Evolutionary conservation across 208 protist genomes (phyloP).

Genomic region (Strigomonas culicis): DNA sequence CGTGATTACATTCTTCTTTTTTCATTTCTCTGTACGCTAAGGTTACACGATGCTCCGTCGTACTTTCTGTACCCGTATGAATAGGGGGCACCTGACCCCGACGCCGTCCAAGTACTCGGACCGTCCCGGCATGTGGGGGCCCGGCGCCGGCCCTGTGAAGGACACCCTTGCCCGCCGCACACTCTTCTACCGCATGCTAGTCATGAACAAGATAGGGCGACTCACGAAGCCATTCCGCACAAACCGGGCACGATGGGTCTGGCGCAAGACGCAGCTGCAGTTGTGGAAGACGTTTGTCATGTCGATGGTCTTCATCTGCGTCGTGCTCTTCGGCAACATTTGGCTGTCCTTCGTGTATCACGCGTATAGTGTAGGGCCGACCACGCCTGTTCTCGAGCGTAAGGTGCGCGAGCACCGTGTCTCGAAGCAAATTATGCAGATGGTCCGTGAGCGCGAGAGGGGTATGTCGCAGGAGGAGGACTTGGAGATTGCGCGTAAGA

Average conservation of each 20-base stretch:
- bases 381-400: slow-evolving; percentile 84
- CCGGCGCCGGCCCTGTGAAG: slow-evolving; percentile 71
- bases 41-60: slow-evolving; percentile 61
- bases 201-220: slow-evolving; percentile 82
- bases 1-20: slow-evolving; percentile 9
- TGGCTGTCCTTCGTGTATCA: slow-evolving; percentile 88
- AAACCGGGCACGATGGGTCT: slow-evolving; percentile 73
- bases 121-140: slow-evolving; percentile 83
- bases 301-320: slow-evolving; percentile 79
- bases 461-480: slow-evolving; percentile 69
- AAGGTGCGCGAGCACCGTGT: slow-evolving; percentile 89
- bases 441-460: slow-evolving; percentile 86
- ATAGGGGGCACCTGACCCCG: slow-evolving; percentile 69
- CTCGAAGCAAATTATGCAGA: slow-evolving; percentile 89
- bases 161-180: slow-evolving; percentile 79
- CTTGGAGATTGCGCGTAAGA: slow-evolving; percentile 40
- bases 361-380: slow-evolving; percentile 84
- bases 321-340: slow-evolving; percentile 77
- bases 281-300: slow-evolving; percentile 87
- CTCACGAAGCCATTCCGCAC: slow-evolving; percentile 86
- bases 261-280: slow-evolving; percentile 83
- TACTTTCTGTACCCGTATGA: slow-evolving; percentile 43
- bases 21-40: slow-evolving; percentile 10
- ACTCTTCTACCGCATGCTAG: slow-evolving; percentile 83
- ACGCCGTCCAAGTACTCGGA: slow-evolving; percentile 86